Percentiles rank a stretch among this genome's conserved stretches.
Conservation (phyloP, 23 red algal genomes). For the Gracilaria domingensis region DNA sequence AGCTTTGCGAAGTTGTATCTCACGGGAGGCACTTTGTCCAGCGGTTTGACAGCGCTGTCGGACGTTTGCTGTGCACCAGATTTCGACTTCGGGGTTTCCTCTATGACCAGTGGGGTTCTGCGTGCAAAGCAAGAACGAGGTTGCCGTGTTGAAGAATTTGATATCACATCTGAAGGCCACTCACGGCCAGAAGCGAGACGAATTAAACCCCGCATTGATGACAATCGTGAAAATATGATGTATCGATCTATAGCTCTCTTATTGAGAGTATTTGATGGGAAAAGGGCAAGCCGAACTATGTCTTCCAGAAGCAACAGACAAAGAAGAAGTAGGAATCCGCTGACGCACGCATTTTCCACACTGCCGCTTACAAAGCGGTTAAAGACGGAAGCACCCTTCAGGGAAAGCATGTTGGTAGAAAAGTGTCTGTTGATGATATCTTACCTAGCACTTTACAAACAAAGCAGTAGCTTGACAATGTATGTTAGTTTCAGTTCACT, state of each 20-base stretch:
- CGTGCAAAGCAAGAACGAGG: not conserved
- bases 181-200: not conserved
- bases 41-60: not conserved
- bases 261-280: not conserved
- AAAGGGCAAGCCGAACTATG: not conserved
- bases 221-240: conserved; percentile 17
- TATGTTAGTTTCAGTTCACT: too few species aligned
- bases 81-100: not conserved
- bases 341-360: not conserved
- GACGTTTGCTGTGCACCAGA: not conserved
- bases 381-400: not conserved
- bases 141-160: not conserved
- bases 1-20: conserved; percentile 3
- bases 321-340: not conserved
- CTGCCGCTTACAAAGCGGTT: not conserved
- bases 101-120: not conserved
- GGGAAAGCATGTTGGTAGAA: not conserved
- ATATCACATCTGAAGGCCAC: not conserved
- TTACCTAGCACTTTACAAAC: too few species aligned
- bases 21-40: not conserved
- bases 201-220: not conserved
- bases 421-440: too few species aligned
- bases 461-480: too few species aligned
- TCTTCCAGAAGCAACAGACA: not conserved
- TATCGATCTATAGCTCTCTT: conserved; percentile 10